Base-by-base conservation (phyloP, 2,329 filamentous ascomycete genomes). In the Ilyonectria robusta region DNA sequence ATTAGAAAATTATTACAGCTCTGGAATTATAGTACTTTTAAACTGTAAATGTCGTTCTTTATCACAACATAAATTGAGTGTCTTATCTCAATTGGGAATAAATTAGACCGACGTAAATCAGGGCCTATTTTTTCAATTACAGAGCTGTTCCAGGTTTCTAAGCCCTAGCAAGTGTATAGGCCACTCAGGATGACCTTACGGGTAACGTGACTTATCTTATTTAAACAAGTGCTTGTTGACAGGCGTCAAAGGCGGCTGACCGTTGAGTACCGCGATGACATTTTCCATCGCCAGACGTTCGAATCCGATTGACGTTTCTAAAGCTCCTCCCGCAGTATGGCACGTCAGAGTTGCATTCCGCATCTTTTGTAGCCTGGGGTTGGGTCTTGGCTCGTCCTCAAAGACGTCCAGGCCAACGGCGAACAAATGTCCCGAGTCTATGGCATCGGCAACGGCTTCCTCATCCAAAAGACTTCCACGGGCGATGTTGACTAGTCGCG, bases 231-330 rank as follows among this genome's bases (percentile, higher is more conserved):
- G 82, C 75, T 84, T 67, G 11, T 72, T 72, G 0, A 72, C 70
- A 1, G 70, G 60, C 0, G 70, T 72, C 4, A 67, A 3, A 0
- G 84, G 78, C 59, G 81, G 78, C 31, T 82, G 78, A 2, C 78
- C 82, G 42, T 80, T 78, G 50, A 88, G 73, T 59, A 86, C 86
- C 0, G 82, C 81, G 59, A 86, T 71, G 15, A 88, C 78, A 72
- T 89, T 89, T 77, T 85, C 81, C 78, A 89, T 87, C 1, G 86
- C 82, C 72, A 89, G 72, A 44, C 79, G 78, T 77, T 89, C 87
- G 69, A 89, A 88, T 21, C 85, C 86, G 29, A 86, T 76, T 67
- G 83, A 82, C 53, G 86, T 87, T 68, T 88, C 85, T 6, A 88
- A 79, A 11, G 85, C 86, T 2, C 86, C 85, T 0, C 87, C 87